Percentiles rank a stretch among this genome's conserved stretches.
Evolutionary conservation across 495 filamentous ascomycete genomes (phyloP).

Genomic region (Hypoxylon cercidicola): DNA sequence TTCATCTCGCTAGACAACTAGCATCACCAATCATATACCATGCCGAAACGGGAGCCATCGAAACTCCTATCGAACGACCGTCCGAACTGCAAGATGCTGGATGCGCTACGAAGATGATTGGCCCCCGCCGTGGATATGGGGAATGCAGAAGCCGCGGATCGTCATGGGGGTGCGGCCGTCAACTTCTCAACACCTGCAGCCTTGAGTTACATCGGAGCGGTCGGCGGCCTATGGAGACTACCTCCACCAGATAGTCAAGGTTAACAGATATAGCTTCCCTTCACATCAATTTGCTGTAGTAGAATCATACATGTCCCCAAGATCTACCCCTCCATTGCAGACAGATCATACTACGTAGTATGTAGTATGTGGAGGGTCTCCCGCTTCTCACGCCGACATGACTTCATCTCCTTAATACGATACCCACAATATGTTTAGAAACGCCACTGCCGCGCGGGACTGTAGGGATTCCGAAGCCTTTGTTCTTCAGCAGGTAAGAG

Average conservation of each 20-base stretch:
- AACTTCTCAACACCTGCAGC: constrained; percentile 37
- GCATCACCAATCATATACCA: constrained; percentile 39
- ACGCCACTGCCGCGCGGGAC: constrained; percentile 25
- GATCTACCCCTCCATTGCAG: constrained; percentile 45
- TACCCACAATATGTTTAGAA: constrained; percentile 19
- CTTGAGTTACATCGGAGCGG: constrained; percentile 42
- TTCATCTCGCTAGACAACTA: constrained; percentile 18
- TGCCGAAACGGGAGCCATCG: constrained; percentile 42
- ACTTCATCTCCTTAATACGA: constrained; percentile 30
- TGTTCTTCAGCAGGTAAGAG: not conserved
- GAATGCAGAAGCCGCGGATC: constrained; percentile 37
- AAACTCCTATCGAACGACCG: constrained; percentile 29
- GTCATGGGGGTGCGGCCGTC: constrained; percentile 32
- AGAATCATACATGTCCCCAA: constrained; percentile 35
- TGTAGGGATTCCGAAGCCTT: constrained; percentile 2
- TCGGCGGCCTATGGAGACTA: constrained; percentile 23
- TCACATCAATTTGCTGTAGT: constrained; percentile 24
- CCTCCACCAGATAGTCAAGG: not conserved
- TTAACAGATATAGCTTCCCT: constrained; percentile 11
- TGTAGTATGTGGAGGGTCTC: constrained; percentile 14
- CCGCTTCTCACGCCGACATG: constrained; percentile 18
- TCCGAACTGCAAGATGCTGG: constrained; percentile 24
- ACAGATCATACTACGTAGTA: constrained; percentile 43
- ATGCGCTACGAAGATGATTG: constrained; percentile 41
- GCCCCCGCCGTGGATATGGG: constrained; percentile 27